Percentiles rank a stretch among this genome's conserved stretches.
Evolutionary conservation across 73 alveolate genomes (phyloP).

Genomic region (Tetrahymena elliotti): DNA sequence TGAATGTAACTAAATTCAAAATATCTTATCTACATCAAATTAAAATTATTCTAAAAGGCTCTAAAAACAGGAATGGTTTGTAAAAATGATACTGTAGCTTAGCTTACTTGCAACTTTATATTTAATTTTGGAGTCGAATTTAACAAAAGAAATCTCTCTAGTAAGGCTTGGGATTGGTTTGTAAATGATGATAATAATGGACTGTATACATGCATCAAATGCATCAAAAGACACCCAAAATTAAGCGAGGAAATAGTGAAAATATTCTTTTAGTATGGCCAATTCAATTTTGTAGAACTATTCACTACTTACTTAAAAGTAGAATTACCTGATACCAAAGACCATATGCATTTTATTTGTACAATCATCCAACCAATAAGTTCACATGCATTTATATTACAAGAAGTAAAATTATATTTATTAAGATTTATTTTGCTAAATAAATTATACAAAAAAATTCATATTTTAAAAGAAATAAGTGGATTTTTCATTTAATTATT

Average conservation of each 20-base stretch:
- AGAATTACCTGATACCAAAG: constrained; percentile 26
- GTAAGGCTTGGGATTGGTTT: constrained; percentile 83
- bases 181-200: constrained; percentile 69
- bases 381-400: not conserved
- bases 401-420: not conserved
- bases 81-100: constrained; percentile 61
- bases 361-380: constrained; percentile 34
- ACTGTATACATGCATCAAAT: constrained; percentile 64
- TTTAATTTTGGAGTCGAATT: not conserved
- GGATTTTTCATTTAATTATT: too few species aligned
- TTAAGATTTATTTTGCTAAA: too few species aligned
- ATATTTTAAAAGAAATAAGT: too few species aligned
- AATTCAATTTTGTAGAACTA: constrained; percentile 43
- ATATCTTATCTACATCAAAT: not conserved
- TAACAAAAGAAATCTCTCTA: constrained; percentile 48
- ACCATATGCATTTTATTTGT: constrained; percentile 35
- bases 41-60: constrained; percentile 1
- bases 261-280: constrained; percentile 31
- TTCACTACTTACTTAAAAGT: constrained; percentile 39
- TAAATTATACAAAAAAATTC: too few species aligned
- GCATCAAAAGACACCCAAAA: constrained; percentile 71
- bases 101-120: constrained; percentile 52
- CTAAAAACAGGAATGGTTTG: constrained; percentile 70
- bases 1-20: not conserved
- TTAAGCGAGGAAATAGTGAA: constrained; percentile 35